Base-by-base conservation (phyloP, 495 filamentous ascomycete genomes). In the Penicillium pancosmium region DNA sequence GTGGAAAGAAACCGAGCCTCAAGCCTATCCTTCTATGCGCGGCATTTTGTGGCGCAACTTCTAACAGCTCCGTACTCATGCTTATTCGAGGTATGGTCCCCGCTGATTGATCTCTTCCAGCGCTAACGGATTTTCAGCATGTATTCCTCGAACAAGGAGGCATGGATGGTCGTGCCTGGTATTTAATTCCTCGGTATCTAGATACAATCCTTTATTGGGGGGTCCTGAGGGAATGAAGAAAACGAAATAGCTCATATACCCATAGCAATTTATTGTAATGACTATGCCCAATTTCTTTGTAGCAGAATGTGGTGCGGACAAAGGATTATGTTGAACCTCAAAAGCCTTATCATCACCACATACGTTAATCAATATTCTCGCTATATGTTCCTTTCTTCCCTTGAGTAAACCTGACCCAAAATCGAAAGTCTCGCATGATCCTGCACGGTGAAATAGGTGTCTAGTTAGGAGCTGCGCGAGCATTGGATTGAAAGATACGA, bases 181-280 rank as follows among this genome's bases (percentile, higher is more conserved):
- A 36, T 23, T 11, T 52, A 31, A 52, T 52, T 52, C 50, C 50
- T 23, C 50, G 18, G 15, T 52, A 52, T 19, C n/a, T 52, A 10
- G 50, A 52, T 12, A 52, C 31, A 36, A 52, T 52, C 1, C 13
- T 43, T 3, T 16, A 43, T 7, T 43, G 40, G 40, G 40, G 40
- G 40, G 40, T 43, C 40, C n/a, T 16, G 40, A 43, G 7, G 40
- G 40, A 10, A 38, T 38, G 8, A 38, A 15, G 13, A 10, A 38
- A 38, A 5, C 35, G 2, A 2, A 36, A 2, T 36, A 36, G 35
- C 35, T 36, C 2, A 36, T 36, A 8, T 36, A 36, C 9, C 35
- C 10, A 36, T n/a, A n/a, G n/a, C n/a, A n/a, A n/a, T n/a, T n/a
- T n/a, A n/a, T n/a, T n/a, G n/a, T n/a, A n/a, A n/a, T n/a, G n/a